Conservation (phyloP, 768 basidiomycete genomes). For the Collybia nuda region DNA sequence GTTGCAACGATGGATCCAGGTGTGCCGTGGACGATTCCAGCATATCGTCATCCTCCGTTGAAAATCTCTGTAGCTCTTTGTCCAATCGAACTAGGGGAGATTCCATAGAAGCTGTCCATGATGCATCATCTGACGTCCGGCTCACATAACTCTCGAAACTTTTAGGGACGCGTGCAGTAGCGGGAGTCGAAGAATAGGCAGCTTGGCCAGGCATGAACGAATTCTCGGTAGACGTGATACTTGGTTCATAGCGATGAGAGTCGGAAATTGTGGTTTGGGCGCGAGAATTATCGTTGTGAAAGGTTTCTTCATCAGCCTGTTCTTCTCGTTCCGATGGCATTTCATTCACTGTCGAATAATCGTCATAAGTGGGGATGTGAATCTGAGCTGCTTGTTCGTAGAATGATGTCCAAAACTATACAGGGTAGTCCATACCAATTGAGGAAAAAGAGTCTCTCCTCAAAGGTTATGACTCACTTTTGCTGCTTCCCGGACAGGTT, state of each 20-base stretch:
- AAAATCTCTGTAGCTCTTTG: slow-evolving; percentile 58
- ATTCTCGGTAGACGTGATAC: slow-evolving; percentile 55
- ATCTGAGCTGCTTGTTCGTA: slow-evolving; percentile 93
- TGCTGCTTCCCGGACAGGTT: slow-evolving; percentile 87
- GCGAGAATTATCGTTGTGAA: slow-evolving; percentile 17
- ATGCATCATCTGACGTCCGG: slow-evolving; percentile 47
- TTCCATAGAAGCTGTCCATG: slow-evolving; percentile 76
- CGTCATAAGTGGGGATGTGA: slow-evolving; percentile 72
- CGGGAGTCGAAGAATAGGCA: slow-evolving; percentile 80
- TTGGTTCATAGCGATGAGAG: slow-evolving; percentile 32
- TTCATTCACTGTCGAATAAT: slow-evolving; percentile 59
- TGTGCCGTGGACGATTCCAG: slow-evolving; percentile 11
- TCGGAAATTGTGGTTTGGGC: slow-evolving; percentile 18
- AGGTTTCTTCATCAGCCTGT: slow-evolving; percentile 15
- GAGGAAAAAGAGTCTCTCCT: neutral
- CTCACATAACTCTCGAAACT: slow-evolving; percentile 36
- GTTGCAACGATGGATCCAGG: slow-evolving; percentile 15
- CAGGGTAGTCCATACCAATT: neutral
- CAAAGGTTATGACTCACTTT: slow-evolving; percentile 53
- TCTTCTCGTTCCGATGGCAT: slow-evolving; percentile 41
- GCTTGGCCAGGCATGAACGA: slow-evolving; percentile 76
- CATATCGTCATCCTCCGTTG: slow-evolving; percentile 36
- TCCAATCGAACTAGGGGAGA: slow-evolving; percentile 71
- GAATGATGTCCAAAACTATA: slow-evolving; percentile 94
- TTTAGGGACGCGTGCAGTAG: slow-evolving; percentile 41